Conservation (phyloP, 139 green algal species). For the Ettlia oleoabundans region DNA sequence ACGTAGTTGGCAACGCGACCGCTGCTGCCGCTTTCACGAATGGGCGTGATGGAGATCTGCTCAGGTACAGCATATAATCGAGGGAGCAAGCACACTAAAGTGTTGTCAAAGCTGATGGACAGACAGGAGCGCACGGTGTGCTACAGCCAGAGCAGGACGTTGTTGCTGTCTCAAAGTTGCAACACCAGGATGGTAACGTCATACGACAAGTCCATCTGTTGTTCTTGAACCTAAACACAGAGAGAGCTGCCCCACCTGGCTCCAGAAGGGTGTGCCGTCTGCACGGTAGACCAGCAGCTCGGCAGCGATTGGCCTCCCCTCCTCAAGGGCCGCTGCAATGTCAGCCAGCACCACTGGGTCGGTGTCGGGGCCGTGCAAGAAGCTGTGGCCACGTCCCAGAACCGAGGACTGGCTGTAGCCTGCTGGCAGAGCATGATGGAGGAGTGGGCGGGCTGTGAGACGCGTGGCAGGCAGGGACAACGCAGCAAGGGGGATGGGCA, state of each 20-base stretch:
- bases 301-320: slow-evolving; percentile 77
- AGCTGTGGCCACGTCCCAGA: slow-evolving; percentile 81
- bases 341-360: slow-evolving; percentile 78
- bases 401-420: slow-evolving; percentile 69
- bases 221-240: no score
- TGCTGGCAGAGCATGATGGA: neutral
- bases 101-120: no score
- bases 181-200: no score
- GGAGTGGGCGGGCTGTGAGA: neutral
- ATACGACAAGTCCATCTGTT: no score
- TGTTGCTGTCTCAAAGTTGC: no score
- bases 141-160: no score
- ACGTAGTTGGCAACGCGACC: slow-evolving; percentile 88
- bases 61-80: no score
- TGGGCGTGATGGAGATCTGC: slow-evolving; percentile 89
- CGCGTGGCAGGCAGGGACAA: neutral
- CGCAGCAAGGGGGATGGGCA: neutral
- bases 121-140: no score
- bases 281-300: slow-evolving; percentile 95
- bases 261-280: slow-evolving; percentile 92
- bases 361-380: slow-evolving; percentile 85
- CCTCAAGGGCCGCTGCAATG: slow-evolving; percentile 81
- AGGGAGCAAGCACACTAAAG: no score
- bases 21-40: slow-evolving; percentile 69
- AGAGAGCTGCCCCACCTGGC: no score